A percentile compares a stretch with the other conserved stretches of the same genome.
Conservation (phyloP, 805 yeast species). For the Teunomyces cretensis region DNA sequence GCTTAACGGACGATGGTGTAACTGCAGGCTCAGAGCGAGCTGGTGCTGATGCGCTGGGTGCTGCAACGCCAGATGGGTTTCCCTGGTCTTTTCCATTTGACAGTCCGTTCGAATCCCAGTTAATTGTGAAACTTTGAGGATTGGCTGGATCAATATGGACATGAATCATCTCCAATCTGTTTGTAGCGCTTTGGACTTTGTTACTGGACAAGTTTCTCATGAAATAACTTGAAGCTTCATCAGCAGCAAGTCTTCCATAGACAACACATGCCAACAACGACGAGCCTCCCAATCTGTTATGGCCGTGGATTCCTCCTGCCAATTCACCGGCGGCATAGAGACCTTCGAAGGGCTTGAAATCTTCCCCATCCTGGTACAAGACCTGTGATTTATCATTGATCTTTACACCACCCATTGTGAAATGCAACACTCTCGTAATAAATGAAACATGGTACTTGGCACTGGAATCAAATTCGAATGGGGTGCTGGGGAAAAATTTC, state of each 20-base stretch:
- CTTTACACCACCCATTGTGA: constrained; percentile 70
- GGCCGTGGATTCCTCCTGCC: constrained; percentile 49
- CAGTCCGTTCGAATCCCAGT: constrained; percentile 20
- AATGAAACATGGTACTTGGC: constrained; percentile 50
- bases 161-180: constrained; percentile 42
- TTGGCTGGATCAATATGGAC: constrained; percentile 44
- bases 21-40: constrained; percentile 4
- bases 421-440: constrained; percentile 59
- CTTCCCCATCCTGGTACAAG: constrained; percentile 26
- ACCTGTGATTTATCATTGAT: constrained; percentile 47
- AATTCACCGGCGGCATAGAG: constrained; percentile 46
- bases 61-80: no score
- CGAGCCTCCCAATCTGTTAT: constrained; percentile 44
- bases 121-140: constrained; percentile 34
- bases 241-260: constrained; percentile 44
- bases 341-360: constrained; percentile 29
- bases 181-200: constrained; percentile 17
- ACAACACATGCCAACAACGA: constrained; percentile 47
- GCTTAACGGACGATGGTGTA: constrained; percentile 8
- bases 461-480: constrained; percentile 33
- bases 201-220: constrained; percentile 25
- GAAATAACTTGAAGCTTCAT: constrained; percentile 35
- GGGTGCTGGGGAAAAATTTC: constrained; percentile 48
- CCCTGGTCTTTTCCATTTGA: not conserved
- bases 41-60: constrained; percentile 5